Evolutionary conservation across 2,329 filamentous ascomycete species (phyloP), one percentile per base, ranked within the genome.

Genomic region (Colletotrichum tropicicola): DNA sequence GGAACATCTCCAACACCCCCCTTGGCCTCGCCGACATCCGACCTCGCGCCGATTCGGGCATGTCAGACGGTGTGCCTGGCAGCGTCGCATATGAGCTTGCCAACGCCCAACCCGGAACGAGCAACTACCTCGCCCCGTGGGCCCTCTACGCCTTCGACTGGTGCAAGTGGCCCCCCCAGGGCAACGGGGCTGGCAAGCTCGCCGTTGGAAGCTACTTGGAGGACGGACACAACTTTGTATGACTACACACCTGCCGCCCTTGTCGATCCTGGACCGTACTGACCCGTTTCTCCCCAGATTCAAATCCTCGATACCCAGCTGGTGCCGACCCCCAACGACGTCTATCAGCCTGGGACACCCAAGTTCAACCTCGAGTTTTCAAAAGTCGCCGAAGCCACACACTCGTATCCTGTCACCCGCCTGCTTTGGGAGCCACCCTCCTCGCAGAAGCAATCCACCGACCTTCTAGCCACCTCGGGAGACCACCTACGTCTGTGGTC

Each of bases 111-210:
- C 77, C 91, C 75, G 78, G 92, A 75, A 97, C 95, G 68, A 97
- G 93, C 83, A 98, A 95, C 76, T 97, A 98, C 75, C 81, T 97
- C 68, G 94, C 95, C 5, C 94, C 95, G 0, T 99, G 96, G 93
- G 91, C 94, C 13, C 90, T 97, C 59, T 99, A 98, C 77, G 95
- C 96, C 12, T 95, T 97, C 73, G 96, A 99, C 80, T 99, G 96
- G 96, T 99, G 96, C 83, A 99, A 99, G 79, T 99, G 96, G 95
- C 89, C 92, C 15, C 90, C 95, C 3, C 89, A 93, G 73, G 89
- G 80, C 72, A 90, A 90, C 70, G 90, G 92, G 67, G 93, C 93
- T 4, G 96, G 96, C 39, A 98, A 98, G 79, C 87, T 99, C 71
- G 96, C 96, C 12, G 86, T 99, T 39, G 96, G 95, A 65, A 99